Evolutionary conservation across 768 basidiomycete species (phyloP), one percentile per base, ranked within the genome.

Genomic region (Leccinum subgranulosum): DNA sequence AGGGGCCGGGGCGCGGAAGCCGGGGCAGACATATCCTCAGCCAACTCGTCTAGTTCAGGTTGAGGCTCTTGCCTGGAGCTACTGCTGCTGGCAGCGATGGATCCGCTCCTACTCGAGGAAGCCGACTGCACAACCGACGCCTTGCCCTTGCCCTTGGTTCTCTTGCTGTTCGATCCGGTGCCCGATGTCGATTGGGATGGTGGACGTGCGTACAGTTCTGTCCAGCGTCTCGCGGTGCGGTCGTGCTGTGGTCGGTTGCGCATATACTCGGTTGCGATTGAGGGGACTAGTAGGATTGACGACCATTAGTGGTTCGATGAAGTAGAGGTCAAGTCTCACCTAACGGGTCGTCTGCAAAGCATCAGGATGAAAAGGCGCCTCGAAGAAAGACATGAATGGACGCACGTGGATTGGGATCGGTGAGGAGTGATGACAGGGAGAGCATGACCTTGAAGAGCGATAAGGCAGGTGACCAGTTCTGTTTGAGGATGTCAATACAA

Each of bases 371-470:
- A 25, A 50, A 55, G 57, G 33, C 6, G 54, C 29, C 31, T n/a
- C 28, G 4, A 11, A 43, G 51, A 25, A 50, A 25, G 27, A 49
- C 14, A 15, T 29, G 29, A 57, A 34, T 1, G 25, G 33, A 79
- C 90, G 59, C 69, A 93, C 92, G 81, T 1, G 94, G 94, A 75
- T 98, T 98, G 0, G 94, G 94, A 64, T 97, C 94, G 11, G 93
- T 94, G 51, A 98, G 78, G 11, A 98, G 83, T 0, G 93, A 95
- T 0, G 93, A 95, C 4, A 98, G 81, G 27, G 93, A 95, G 19
- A 98, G 83, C 73, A 98, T 87, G 66, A 96, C 90, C 77, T 98
- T 97, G 80, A 91, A 94, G 49, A 98, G 77, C 3, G 93, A 95
- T 21, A 98, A 74, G 2, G 94, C 94, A 7, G 94, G 94, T 1